Conservation (phyloP, 768 basidiomycete genomes). For the Russula ochroleuca region DNA sequence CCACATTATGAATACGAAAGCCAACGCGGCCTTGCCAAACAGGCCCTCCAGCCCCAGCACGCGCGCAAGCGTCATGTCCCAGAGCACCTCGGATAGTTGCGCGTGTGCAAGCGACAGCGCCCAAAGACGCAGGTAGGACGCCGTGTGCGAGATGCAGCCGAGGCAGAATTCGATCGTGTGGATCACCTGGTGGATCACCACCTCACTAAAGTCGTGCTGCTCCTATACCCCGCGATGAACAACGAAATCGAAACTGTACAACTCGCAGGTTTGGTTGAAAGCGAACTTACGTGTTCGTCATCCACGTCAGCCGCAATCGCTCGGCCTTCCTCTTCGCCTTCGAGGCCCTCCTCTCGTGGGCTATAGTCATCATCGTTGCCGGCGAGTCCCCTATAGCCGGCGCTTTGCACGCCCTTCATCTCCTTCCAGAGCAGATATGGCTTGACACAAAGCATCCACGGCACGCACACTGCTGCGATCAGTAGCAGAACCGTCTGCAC, state of each 20-base stretch:
- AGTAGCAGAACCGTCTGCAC: constrained; percentile 77
- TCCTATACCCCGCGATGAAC: constrained; percentile 41
- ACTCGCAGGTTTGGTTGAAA: neutral
- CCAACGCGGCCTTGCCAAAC: constrained; percentile 46
- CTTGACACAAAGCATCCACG: constrained; percentile 90
- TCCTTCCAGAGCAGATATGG: constrained; percentile 92
- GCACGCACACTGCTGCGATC: constrained; percentile 82
- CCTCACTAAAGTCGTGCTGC: constrained; percentile 89
- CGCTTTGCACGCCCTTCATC: constrained; percentile 72
- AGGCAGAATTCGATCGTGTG: constrained; percentile 99
- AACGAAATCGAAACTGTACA: neutral
- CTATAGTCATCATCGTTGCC: constrained; percentile 48
- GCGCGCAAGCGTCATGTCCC: constrained; percentile 76
- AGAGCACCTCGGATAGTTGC: constrained; percentile 91
- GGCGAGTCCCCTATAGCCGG: constrained; percentile 76
- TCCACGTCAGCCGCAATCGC: constrained; percentile 68
- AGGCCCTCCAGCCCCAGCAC: constrained; percentile 61
- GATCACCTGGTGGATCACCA: constrained; percentile 95
- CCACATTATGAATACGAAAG: constrained; percentile 66
- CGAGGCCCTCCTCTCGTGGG: constrained; percentile 58
- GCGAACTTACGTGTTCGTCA: constrained; percentile 66
- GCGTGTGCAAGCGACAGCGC: constrained; percentile 97
- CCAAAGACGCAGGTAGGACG: constrained; percentile 91
- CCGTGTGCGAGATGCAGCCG: constrained; percentile 97
- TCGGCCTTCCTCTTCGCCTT: constrained; percentile 75